A percentile compares a stretch with the other conserved stretches of the same genome.
Evolutionary conservation across 2,329 filamentous ascomycete genomes (phyloP).

Genomic region (Cladophialophora exuberans): DNA sequence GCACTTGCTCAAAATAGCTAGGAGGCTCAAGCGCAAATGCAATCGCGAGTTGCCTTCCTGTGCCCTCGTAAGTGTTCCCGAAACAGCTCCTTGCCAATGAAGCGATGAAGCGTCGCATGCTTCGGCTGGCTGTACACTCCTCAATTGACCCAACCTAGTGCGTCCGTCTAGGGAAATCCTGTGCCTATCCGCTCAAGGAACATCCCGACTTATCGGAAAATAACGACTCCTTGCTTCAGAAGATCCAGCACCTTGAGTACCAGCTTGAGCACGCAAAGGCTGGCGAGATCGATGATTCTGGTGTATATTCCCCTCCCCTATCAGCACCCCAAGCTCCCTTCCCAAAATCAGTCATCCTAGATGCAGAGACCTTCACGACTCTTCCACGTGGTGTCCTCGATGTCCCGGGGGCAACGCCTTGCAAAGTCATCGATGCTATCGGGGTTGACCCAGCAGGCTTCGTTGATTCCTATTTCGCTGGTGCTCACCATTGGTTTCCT

Average conservation of each 20-base stretch:
- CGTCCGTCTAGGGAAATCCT: conserved; percentile 9
- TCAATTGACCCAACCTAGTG: no score
- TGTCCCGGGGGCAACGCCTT: neutral
- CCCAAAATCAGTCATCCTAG: neutral
- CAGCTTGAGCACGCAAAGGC: conserved; percentile 2
- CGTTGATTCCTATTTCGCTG: conserved; percentile 15
- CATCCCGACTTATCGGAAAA: conserved; percentile 1
- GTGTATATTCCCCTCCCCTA: neutral
- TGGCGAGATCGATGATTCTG: conserved; percentile 7
- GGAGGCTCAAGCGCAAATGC: conserved; percentile 56
- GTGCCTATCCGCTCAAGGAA: conserved; percentile 7
- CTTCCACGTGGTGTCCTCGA: neutral
- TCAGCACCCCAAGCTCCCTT: neutral
- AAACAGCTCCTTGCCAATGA: neutral
- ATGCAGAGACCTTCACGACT: neutral
- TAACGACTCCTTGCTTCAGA: conserved; percentile 12
- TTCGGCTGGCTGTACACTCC: no score
- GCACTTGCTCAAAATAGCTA: conserved; percentile 34
- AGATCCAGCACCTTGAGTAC: conserved; percentile 10
- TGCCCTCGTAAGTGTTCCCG: conserved; percentile 36
- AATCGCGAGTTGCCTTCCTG: conserved; percentile 55
- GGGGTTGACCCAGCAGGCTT: neutral
- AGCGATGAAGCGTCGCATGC: no score
- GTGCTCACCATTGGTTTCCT: conserved; percentile 29
- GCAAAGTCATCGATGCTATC: neutral